Base-by-base conservation (phyloP, 495 filamentous ascomycete species). In the Trichoderma parareesei region DNA sequence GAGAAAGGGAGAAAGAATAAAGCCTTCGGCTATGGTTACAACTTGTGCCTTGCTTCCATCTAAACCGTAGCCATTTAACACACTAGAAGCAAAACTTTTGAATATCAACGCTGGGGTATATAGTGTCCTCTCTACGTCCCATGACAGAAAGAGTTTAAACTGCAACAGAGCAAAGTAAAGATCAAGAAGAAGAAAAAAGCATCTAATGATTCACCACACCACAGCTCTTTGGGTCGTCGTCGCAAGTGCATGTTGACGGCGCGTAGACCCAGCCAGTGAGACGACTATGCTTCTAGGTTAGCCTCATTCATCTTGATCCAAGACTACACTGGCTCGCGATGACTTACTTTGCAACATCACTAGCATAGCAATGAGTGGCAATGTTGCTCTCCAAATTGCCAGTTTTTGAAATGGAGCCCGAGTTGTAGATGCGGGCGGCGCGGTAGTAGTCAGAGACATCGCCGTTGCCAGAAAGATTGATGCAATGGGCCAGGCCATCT, bases 281-380 rank as follows among this genome's bases (percentile, higher is more conserved):
- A 13, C 53, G 53, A n/a, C 53, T 57, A 37, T 14, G 5, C 9
- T 57, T 37, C 53, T 2, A 0, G 4, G 53, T 57, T 37, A 57
- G 53, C 53, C 4, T 3, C 53, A 6, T 11, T 9, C 9, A 14
- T 16, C 20, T 38, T 11, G 27, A 27, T 27, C 27, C 27, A 0
- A 27, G 1, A 27, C 27, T 2, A 27, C 27, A 27, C 27, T 2
- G 27, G 27, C 27, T 27, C 27, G 27, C 27, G 27, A 27, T 2
- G 16, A 57, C 53, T 57, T 57, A 57, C 53, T 57, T 57, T 8
- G 53, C 53, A 11, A 57, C 37, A 16, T 57, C 53, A 33, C 53
- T 57, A 10, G 27, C 53, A n/a, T 57, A 57, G 74, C 82, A 85
- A 67, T 77, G 73, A 37, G 83, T 85, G 11, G 82, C 80, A 49